Evolutionary conservation across 495 filamentous ascomycete genomes (phyloP).

Genomic region (Penicillium malachiteum): DNA sequence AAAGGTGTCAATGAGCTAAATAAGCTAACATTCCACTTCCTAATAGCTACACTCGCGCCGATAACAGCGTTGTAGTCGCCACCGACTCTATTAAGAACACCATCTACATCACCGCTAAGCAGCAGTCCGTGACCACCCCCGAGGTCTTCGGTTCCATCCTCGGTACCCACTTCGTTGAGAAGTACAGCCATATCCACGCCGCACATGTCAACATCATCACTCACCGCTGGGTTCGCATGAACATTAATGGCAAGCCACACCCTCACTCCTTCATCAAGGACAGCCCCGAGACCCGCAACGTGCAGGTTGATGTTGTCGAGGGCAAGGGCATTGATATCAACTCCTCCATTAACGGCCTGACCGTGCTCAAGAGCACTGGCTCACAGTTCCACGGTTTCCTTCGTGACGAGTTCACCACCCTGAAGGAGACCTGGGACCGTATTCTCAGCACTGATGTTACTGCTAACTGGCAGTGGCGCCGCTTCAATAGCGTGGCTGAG

Average conservation of each 20-base stretch:
- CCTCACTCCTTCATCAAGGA: constrained; percentile 96
- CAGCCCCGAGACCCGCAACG: constrained; percentile 74
- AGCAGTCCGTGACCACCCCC: constrained; percentile 87
- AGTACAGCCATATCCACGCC: constrained; percentile 80
- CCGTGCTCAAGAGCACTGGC: constrained; percentile 95
- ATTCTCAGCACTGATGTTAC: constrained; percentile 93
- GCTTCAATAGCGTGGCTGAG: constrained; percentile 62
- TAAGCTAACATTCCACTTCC: not conserved
- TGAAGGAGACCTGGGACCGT: constrained; percentile 88
- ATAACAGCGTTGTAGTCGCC: constrained; percentile 93
- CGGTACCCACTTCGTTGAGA: constrained; percentile 82
- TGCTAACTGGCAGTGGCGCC: constrained; percentile 79
- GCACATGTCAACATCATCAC: constrained; percentile 78
- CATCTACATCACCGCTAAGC: constrained; percentile 90
- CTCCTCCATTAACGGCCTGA: constrained; percentile 69
- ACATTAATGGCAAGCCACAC: constrained; percentile 83
- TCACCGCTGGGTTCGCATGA: constrained; percentile 91
- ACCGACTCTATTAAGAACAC: constrained; percentile 99
- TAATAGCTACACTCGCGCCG: constrained; percentile 80
- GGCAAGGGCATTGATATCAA: constrained; percentile 67
- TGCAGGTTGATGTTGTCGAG: constrained; percentile 50
- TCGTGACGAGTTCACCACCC: constrained; percentile 86
- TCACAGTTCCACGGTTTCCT: constrained; percentile 95
- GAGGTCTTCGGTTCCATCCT: constrained; percentile 87
- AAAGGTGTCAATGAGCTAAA: not conserved